Evolutionary conservation across 2,329 filamentous ascomycete species (phyloP).

Genomic region (Sclerotinia nivalis): DNA sequence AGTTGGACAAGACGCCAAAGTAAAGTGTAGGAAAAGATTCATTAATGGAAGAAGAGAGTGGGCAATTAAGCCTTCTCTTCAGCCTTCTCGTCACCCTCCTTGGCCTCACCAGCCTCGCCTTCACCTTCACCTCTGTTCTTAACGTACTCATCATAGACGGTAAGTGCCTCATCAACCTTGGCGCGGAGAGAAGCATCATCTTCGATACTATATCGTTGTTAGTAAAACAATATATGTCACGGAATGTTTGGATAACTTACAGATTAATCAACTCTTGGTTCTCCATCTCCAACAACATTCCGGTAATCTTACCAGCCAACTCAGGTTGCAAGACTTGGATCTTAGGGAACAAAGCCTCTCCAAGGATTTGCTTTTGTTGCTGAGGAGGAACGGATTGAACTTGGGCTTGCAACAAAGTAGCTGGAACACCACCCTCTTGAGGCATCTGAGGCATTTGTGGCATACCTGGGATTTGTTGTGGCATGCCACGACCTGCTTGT

Average conservation of each 20-base stretch:
- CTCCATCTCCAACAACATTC: conserved; percentile 99
- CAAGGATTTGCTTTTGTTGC: conserved; percentile 98
- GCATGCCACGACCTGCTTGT: conserved; percentile 43
- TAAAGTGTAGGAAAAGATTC: conserved; percentile 30
- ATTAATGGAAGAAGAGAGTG: conserved; percentile 36
- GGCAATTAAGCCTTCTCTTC: conserved; percentile 55
- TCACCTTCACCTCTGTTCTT: conserved; percentile 55
- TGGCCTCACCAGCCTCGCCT: conserved; percentile 45
- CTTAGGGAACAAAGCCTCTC: conserved; percentile 98
- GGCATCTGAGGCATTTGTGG: conserved; percentile 32
- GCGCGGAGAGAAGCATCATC: conserved; percentile 84
- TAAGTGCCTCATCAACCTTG: conserved; percentile 97
- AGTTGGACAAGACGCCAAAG: conserved; percentile 38
- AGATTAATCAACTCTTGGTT: conserved; percentile 90
- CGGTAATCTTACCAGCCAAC: conserved; percentile 97
- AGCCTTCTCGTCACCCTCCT: conserved; percentile 50
- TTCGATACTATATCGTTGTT: conserved; percentile 65
- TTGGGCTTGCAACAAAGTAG: conserved; percentile 56
- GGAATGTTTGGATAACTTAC: conserved; percentile 61
- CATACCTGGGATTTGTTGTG: conserved; percentile 39
- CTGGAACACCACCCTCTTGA: conserved; percentile 39
- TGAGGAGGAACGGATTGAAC: conserved; percentile 57
- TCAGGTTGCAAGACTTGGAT: conserved; percentile 93
- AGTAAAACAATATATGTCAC: conserved; percentile 31
- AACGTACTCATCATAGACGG: conserved; percentile 97